Evolutionary conservation across 2,329 filamentous ascomycete genomes (phyloP), one percentile per base, ranked within the genome.

Genomic region (Botryotinia calthae): DNA sequence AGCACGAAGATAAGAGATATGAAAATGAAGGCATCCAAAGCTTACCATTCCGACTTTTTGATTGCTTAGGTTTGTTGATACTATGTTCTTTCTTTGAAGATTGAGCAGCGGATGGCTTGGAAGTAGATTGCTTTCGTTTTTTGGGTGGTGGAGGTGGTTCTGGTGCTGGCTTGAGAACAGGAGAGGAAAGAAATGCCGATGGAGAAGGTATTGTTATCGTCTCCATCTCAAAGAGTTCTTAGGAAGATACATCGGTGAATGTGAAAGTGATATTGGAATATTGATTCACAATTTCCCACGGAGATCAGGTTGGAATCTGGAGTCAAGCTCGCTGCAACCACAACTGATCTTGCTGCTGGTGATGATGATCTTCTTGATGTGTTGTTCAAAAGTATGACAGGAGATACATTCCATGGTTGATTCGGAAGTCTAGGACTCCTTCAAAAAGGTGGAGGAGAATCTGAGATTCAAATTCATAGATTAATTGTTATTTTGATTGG

Each of bases 41-140:
- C 86, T 78, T 88, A 92, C 90, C 91, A 84, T 93, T 92, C 77
- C 91, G 89, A 82, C 90, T 92, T 82, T 93, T 93, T 74, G 90
- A 91, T 82, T 92, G 90, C 79, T 92, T 93, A 44, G 89, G 88
- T 79, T 91, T 93, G 61, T 82, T 82, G 71, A 85, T 80, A 44
- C 80, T 82, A 70, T 20, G 63, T n/a, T 80, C 81, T 79, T 81
- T 73, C 74, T 77, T 80, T 76, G 76, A 78, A 3, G 74, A 48
- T 31, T 72, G 51, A 66, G 46, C 73, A 2, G 74, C 72, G 48
- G 75, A 71, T 63, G 75, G 63, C 54, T 76, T 77, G n/a, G 74
- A 74, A 42, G 76, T 70, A 28, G 76, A 28, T 42, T 76, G 72
- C 76, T 79, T 78, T 71, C 75, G 79, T 72, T 77, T 79, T 40